Evolutionary conservation across 2,329 filamentous ascomycete genomes (phyloP).

Genomic region (Scedosporium boydii): DNA sequence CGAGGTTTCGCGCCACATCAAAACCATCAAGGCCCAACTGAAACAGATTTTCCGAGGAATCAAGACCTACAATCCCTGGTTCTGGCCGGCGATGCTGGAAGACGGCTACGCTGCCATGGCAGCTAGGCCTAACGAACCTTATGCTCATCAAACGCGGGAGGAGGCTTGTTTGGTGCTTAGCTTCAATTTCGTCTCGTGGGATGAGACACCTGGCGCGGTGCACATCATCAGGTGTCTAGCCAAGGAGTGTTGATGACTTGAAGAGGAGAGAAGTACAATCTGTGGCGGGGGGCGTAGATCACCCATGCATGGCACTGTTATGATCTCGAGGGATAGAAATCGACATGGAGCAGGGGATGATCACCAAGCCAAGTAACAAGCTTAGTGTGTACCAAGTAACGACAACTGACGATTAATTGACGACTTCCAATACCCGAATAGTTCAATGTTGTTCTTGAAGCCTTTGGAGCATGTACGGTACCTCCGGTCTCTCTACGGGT

Average conservation of each 20-base stretch:
- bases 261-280: no score
- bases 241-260: neutral
- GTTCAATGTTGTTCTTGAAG: no score
- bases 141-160: slow-evolving; percentile 7
- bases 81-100: slow-evolving; percentile 12
- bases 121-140: slow-evolving; percentile 1
- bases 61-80: slow-evolving; percentile 11
- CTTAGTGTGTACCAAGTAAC: no score
- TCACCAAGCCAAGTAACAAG: no score
- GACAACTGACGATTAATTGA: no score
- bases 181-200: slow-evolving; percentile 10
- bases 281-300: no score
- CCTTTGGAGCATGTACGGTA: no score
- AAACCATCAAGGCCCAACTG: slow-evolving; percentile 12
- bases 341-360: no score
- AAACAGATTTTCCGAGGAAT: slow-evolving; percentile 8
- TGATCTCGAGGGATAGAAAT: no score
- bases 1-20: neutral
- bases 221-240: neutral
- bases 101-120: neutral
- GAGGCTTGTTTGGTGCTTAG: slow-evolving; percentile 12
- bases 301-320: no score
- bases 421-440: no score
- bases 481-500: no score
- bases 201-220: slow-evolving; percentile 12